Evolutionary conservation across 345 rosid genomes (phyloP), one percentile per base, ranked within the genome.

Genomic region (Eucalyptus fibrosa): DNA sequence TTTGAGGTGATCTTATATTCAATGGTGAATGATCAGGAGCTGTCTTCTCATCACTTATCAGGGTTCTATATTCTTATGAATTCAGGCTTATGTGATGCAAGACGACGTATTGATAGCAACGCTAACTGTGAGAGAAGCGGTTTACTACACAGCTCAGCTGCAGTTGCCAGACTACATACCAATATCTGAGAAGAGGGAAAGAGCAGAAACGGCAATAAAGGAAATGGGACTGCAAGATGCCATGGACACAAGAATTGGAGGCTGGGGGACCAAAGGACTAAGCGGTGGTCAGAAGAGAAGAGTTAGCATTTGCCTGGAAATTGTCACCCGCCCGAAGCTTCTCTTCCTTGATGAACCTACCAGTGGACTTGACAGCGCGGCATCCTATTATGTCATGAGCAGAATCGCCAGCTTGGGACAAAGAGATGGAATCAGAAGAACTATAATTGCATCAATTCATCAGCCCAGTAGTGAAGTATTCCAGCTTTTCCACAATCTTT

Each of bases 251-350:
- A 53, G 56, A 53, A 53, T 53, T 53, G 56, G 56, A 53, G 96
- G 96, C 21, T 92, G 95, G 95, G 88, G 89, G 34, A 23, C 9
- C 4, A 95, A 92, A 87, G 96, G 96, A n/a, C 90, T 95, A 5
- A 95, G 96, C 6, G 94, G 96, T 6, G 96, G 95, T 34, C 95
- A 94, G 51, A 95, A 93, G 90, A 88, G 95, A 88, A 91, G 95
- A 89, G 96, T 94, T n/a, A 93, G 94, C 90, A 95, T 94, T 86
- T 95, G 96, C 89, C 93, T 92, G 34, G 96, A 95, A 88, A 91
- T 95, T 89, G 87, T 95, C 50, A 94, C 92, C 5, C 53, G 94
- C 2, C 96, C 96, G 0, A 91, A 92, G 91, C 94, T 94, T 24
- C 89, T 95, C 45, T 95, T 95, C 90, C 93, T 94, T 2, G 96